Evolutionary conservation across 352 stramenopile species (phyloP).

Genomic region (Pythium brassicae): DNA sequence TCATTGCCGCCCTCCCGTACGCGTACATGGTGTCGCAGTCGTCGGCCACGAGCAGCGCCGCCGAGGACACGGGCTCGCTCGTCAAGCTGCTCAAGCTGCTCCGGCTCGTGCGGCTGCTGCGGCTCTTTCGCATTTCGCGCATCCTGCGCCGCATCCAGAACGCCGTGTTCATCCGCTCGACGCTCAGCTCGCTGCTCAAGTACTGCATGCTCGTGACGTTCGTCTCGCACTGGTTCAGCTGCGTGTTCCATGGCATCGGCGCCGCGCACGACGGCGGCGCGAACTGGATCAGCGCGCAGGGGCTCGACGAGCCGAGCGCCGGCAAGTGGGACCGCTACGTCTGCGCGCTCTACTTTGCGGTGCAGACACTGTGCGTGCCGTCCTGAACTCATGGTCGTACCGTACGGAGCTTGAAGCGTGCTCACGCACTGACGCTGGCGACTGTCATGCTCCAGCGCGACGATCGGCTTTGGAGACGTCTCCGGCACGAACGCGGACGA

Average conservation of each 20-base stretch:
- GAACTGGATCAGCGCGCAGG: not conserved
- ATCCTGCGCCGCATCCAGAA: constrained; percentile 47
- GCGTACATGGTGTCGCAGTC: constrained; percentile 12
- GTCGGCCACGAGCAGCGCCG: constrained; percentile 10
- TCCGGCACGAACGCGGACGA: constrained; percentile 50
- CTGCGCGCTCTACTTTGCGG: constrained; percentile 24
- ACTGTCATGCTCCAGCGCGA: constrained; percentile 32
- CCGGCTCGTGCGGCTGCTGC: constrained; percentile 14
- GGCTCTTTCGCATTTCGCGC: constrained; percentile 63
- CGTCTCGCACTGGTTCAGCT: constrained; percentile 77
- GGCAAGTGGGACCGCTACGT: constrained; percentile 26
- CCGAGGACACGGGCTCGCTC: constrained; percentile 12
- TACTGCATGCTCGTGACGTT: constrained; percentile 78
- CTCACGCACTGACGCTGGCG: not conserved
- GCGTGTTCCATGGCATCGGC: constrained; percentile 16
- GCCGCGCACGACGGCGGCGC: constrained; percentile 16
- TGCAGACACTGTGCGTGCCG: constrained; percentile 22
- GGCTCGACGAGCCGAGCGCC: constrained; percentile 1
- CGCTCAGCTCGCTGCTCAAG: constrained; percentile 73
- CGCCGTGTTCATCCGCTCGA: constrained; percentile 65
- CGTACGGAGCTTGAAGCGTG: too few species aligned
- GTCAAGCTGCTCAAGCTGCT: constrained; percentile 49
- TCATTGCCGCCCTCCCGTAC: constrained; percentile 54
- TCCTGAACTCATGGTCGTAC: not conserved
- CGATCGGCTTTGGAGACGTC: constrained; percentile 70